Percentiles rank a stretch among this genome's conserved stretches.
These are phyloP conservation scores for Saturnispora galanensis DNA, from an alignment of 805 yeast genomes.

Conservation along the genomic window DNA sequence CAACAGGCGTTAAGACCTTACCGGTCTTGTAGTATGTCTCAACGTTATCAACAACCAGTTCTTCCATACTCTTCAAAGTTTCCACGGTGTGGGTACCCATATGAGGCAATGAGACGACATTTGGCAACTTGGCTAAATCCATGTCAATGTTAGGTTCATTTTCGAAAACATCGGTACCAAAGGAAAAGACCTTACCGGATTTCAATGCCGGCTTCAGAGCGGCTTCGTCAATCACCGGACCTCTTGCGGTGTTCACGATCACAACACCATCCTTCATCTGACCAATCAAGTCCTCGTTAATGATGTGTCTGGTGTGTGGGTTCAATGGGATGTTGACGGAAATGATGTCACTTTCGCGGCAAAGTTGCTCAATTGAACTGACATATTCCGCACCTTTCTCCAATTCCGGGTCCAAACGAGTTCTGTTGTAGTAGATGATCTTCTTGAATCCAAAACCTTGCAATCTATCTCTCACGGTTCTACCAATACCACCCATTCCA, in stretches of 20 bases:
- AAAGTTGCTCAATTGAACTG: conserved; percentile 52
- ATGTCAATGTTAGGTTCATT: conserved; percentile 58
- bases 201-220: conserved; percentile 48
- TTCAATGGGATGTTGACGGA: conserved; percentile 75
- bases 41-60: conserved; percentile 61
- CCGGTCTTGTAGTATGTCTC: conserved; percentile 49
- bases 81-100: conserved; percentile 77
- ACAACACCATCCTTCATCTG: conserved; percentile 76
- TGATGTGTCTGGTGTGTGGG: conserved; percentile 55
- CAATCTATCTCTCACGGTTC: conserved; percentile 63
- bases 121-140: conserved; percentile 52
- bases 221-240: conserved; percentile 66
- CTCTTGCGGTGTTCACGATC: conserved; percentile 82
- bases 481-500: conserved; percentile 88
- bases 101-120: conserved; percentile 79
- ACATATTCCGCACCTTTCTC: conserved; percentile 66
- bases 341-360: conserved; percentile 55
- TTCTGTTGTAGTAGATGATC: conserved; percentile 65
- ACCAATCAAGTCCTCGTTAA: conserved; percentile 48
- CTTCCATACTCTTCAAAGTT: conserved; percentile 74
- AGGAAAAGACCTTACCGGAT: conserved; percentile 56
- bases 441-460: conserved; percentile 66
- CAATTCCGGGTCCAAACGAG: conserved; percentile 44
- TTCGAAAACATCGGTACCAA: conserved; percentile 71
- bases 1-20: conserved; percentile 62